phyloP scores from a whole-genome alignment of 306 rosid genomes.

The Gastrolobium villosum region DNA sequence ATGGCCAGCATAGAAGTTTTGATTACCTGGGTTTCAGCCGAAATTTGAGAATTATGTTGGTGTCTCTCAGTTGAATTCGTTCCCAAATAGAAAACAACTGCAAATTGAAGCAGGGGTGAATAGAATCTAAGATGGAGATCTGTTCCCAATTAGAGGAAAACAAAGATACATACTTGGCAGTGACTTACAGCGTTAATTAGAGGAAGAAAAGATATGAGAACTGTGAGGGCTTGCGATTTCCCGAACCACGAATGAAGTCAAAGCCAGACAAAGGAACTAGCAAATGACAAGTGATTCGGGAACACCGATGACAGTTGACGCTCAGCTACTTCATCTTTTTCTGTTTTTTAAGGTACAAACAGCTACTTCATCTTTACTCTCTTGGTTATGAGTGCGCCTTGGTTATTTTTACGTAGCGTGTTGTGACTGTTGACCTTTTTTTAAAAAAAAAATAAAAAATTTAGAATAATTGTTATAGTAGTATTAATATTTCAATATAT shows the following conservation, averaged over 20 bases:
- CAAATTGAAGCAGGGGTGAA: conserved; percentile 47
- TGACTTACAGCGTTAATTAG: not conserved
- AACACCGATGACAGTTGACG: too few species aligned
- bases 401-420: too few species aligned
- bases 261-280: not conserved
- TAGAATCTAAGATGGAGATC: conserved; percentile 17
- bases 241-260: not conserved
- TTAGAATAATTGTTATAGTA: too few species aligned
- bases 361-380: too few species aligned
- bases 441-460: too few species aligned
- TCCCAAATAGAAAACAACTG: conserved; percentile 1
- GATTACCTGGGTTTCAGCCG: conserved; percentile 55
- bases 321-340: too few species aligned
- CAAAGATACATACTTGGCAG: not conserved
- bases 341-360: too few species aligned
- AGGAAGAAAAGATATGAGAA: conserved; percentile 1
- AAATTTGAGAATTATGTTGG: conserved; percentile 27
- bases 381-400: too few species aligned
- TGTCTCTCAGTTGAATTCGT: conserved; percentile 37
- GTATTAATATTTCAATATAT: too few species aligned
- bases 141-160: conserved; percentile 29
- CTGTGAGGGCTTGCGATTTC: conserved; percentile 5
- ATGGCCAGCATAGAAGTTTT: conserved; percentile 2
- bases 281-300: not conserved
- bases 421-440: too few species aligned